phyloP scores from a whole-genome alignment of 2,329 filamentous ascomycete genomes.

The Clonostachys rosea region DNA sequence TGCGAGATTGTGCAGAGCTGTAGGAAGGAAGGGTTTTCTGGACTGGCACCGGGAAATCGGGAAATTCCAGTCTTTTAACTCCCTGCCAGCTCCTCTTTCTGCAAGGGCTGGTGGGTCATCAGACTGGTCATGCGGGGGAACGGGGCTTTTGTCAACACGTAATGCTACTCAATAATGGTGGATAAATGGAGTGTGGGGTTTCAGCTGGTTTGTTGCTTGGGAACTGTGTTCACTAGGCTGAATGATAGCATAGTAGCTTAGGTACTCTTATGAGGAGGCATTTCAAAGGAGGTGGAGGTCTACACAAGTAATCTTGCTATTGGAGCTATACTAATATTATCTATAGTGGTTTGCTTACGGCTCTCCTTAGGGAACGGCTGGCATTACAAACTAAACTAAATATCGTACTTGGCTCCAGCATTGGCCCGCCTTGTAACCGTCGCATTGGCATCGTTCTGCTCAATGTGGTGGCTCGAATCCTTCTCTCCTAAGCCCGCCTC shows the following conservation, averaged over 20 bases:
- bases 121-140: no score
- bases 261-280: neutral
- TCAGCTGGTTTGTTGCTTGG: neutral
- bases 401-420: constrained; percentile 6
- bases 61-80: neutral
- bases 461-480: constrained; percentile 6
- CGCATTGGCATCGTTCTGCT: constrained; percentile 6
- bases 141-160: no score
- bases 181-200: neutral
- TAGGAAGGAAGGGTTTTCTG: neutral
- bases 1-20: neutral
- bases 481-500: constrained; percentile 7
- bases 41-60: constrained; percentile 1
- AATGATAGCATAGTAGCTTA: no score
- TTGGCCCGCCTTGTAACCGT: constrained; percentile 3
- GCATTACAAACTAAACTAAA: neutral
- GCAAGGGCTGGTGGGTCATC: no score
- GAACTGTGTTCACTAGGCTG: neutral
- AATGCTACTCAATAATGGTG: neutral
- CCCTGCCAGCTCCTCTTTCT: no score
- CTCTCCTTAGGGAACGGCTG: neutral
- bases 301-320: neutral
- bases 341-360: neutral
- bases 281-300: neutral
- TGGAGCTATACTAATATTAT: neutral